Evolutionary conservation across 1,284 basidiomycete genomes (phyloP).

Genomic region (Megacollybia platyphylla): DNA sequence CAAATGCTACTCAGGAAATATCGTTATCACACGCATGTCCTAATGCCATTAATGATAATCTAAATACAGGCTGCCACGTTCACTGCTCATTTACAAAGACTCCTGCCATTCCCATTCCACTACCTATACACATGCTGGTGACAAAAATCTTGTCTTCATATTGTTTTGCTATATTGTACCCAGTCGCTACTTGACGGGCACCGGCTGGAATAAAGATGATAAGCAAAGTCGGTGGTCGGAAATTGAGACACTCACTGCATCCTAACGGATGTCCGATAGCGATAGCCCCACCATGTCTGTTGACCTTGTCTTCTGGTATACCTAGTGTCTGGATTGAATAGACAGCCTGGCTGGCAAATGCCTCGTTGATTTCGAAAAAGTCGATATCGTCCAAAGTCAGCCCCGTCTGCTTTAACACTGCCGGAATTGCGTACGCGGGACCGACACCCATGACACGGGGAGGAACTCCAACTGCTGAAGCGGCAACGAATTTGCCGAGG

Average conservation of each 20-base stretch:
- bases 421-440: constrained; percentile 61
- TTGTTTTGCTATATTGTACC: constrained; percentile 72
- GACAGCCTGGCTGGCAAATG: constrained; percentile 81
- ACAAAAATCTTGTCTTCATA: constrained; percentile 72
- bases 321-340: constrained; percentile 69
- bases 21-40: too few species aligned
- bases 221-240: constrained; percentile 4
- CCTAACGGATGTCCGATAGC: constrained; percentile 82
- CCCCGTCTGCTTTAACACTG: constrained; percentile 51
- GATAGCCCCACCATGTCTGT: constrained; percentile 86
- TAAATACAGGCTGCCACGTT: background rate
- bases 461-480: constrained; percentile 50
- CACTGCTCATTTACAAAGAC: constrained; percentile 33
- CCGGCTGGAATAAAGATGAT: constrained; percentile 32
- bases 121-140: constrained; percentile 80
- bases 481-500: constrained; percentile 71
- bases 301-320: constrained; percentile 59
- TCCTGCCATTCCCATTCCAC: constrained; percentile 84
- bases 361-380: constrained; percentile 87
- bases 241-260: constrained; percentile 44
- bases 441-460: constrained; percentile 85
- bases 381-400: constrained; percentile 66
- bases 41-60: too few species aligned
- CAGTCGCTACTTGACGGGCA: constrained; percentile 80
- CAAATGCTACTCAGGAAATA: too few species aligned